These are phyloP conservation scores for Tephrocybe rancida DNA, from an alignment of 768 basidiomycete genomes.

Conservation along the genomic window DNA sequence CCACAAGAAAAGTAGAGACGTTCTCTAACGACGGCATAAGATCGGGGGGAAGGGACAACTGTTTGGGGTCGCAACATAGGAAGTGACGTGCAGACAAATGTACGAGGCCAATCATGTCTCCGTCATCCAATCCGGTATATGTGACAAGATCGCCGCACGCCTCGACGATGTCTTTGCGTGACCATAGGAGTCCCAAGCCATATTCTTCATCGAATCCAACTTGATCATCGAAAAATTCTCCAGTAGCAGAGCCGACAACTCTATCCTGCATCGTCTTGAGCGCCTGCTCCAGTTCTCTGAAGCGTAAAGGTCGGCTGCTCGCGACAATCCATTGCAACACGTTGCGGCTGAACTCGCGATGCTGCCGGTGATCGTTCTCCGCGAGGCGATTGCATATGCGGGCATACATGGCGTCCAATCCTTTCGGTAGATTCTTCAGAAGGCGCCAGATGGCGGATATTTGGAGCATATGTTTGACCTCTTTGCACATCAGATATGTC, in stretches of 20 bases:
- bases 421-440: slow-evolving; percentile 5
- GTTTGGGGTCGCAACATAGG: neutral
- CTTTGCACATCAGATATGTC: slow-evolving; percentile 2
- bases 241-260: too few relatives aligned
- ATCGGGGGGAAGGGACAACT: neutral
- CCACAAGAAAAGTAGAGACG: neutral
- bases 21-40: neutral
- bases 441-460: slow-evolving; percentile 2
- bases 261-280: neutral
- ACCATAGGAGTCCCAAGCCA: slow-evolving; percentile 3
- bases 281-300: slow-evolving; percentile 4
- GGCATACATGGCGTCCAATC: slow-evolving; percentile 5
- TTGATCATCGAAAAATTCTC: neutral
- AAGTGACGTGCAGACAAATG: slow-evolving; percentile 7
- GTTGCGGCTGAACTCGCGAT: neutral
- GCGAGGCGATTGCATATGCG: slow-evolving; percentile 2
- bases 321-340: slow-evolving; percentile 4
- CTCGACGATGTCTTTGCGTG: slow-evolving; percentile 7
- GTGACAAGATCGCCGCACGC: slow-evolving; percentile 6
- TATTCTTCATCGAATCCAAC: neutral
- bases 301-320: slow-evolving; percentile 4
- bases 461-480: neutral
- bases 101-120: neutral
- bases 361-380: neutral
- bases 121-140: neutral